Evolutionary conservation across 2,329 filamentous ascomycete species (phyloP).

Genomic region (Sclerotinia spermophila): DNA sequence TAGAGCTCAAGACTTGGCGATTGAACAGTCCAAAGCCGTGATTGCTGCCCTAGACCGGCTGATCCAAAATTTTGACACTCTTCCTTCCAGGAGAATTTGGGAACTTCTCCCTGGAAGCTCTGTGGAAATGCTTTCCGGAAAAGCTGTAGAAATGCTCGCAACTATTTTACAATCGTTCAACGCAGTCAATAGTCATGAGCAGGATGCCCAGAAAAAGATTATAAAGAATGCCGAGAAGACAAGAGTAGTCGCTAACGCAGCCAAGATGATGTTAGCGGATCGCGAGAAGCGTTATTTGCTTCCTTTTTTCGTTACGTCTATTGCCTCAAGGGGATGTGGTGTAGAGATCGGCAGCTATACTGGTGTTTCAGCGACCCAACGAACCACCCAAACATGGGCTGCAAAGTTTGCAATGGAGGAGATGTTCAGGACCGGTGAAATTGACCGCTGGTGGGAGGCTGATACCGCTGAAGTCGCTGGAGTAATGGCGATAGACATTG

Average conservation of each 20-base stretch:
- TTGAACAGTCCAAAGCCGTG: background rate
- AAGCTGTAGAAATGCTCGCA: background rate
- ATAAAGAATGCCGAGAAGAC: background rate
- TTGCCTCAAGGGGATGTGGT: background rate
- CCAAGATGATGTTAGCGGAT: constrained; percentile 1
- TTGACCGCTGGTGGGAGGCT: background rate
- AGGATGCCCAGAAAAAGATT: background rate
- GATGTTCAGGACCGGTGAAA: background rate
- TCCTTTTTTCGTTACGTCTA: background rate
- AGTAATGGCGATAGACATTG: background rate
- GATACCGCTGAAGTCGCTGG: background rate
- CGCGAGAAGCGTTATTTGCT: background rate
- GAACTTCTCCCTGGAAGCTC: background rate
- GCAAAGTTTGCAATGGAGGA: background rate
- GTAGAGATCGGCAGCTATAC: background rate
- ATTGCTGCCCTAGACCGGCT: background rate
- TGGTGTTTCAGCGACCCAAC: background rate
- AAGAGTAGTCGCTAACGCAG: constrained; percentile 6
- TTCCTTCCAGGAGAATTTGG: background rate
- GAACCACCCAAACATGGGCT: background rate
- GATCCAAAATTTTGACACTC: background rate
- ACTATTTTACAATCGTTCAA: background rate
- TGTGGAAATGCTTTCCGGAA: background rate
- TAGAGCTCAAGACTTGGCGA: background rate
- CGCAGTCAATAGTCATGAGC: background rate